These are phyloP conservation scores for Chlorella sorokiniana DNA, from an alignment of 139 green algal genomes.

Conservation along the genomic window DNA sequence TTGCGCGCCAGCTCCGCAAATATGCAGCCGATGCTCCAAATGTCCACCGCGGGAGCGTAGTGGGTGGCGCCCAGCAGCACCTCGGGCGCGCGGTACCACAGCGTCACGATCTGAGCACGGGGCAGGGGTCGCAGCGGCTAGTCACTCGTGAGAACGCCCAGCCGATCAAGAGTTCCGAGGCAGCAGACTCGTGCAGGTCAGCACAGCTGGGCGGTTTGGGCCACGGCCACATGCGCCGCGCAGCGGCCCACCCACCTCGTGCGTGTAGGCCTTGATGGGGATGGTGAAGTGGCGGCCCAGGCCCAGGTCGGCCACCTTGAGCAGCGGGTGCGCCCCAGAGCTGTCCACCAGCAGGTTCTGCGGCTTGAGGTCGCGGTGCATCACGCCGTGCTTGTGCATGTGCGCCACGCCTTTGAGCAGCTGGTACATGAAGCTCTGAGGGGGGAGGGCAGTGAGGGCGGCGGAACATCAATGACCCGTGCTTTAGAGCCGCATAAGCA, in stretches of 20 bases:
- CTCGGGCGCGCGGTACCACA: conserved; percentile 99
- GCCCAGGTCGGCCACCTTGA: conserved; percentile 98
- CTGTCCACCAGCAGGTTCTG: conserved; percentile 95
- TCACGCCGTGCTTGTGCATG: conserved; percentile 95
- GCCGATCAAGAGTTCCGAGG: too few species aligned
- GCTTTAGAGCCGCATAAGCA: background rate
- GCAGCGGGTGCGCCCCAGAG: conserved; percentile 38
- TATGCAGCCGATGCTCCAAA: conserved; percentile 99
- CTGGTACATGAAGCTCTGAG: conserved; percentile 97
- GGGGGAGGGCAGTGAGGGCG: background rate
- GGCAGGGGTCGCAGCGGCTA: too few species aligned
- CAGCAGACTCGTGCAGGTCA: background rate
- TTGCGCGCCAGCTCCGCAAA: conserved; percentile 87
- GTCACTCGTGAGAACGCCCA: too few species aligned
- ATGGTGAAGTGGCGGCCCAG: conserved; percentile 95
- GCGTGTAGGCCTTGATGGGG: conserved; percentile 98
- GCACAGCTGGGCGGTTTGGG: too few species aligned
- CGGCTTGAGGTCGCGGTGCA: conserved; percentile 98
- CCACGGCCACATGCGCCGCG: too few species aligned
- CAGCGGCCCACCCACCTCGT: conserved; percentile 85
- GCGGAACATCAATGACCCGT: too few species aligned
- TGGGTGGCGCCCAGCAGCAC: conserved; percentile 94
- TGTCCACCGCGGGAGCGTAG: conserved; percentile 97
- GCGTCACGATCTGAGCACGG: conserved; percentile 85
- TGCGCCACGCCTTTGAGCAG: conserved; percentile 93